Evolutionary conservation across 2,329 filamentous ascomycete species (phyloP).

Genomic region (Tolypocladium capitatum): DNA sequence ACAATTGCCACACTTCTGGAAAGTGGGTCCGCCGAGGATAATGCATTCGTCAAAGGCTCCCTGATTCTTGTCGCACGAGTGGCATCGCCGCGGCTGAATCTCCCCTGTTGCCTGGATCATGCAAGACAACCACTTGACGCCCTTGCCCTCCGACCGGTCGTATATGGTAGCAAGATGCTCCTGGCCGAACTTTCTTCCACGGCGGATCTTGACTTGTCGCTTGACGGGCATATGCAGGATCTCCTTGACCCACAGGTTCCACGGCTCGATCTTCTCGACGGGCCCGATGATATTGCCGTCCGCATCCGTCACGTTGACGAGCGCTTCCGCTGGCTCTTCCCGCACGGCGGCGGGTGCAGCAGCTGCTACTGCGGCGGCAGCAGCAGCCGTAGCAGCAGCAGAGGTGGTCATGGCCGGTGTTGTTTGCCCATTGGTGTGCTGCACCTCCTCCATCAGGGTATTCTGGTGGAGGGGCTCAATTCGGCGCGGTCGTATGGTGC

Average conservation of each 20-base stretch:
- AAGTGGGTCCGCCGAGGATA: constrained; percentile 25
- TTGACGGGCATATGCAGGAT: constrained; percentile 24
- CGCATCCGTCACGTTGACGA: constrained; percentile 23
- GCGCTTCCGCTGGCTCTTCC: constrained; percentile 4
- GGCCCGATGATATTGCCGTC: constrained; percentile 25
- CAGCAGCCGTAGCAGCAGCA: background rate
- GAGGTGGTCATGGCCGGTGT: background rate
- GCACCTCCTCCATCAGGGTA: constrained; percentile 9
- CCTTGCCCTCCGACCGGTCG: constrained; percentile 26
- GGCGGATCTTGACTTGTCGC: constrained; percentile 27
- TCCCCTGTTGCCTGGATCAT: constrained; percentile 37
- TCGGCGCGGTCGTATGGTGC: background rate
- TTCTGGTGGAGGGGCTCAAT: background rate
- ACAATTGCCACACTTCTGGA: constrained; percentile 37
- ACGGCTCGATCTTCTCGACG: constrained; percentile 21
- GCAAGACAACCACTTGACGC: constrained; percentile 31
- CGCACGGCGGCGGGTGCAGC: background rate
- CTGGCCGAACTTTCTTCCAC: constrained; percentile 25
- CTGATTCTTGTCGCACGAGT: constrained; percentile 26
- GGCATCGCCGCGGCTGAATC: constrained; percentile 24
- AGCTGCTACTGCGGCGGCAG: background rate
- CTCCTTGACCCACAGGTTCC: constrained; percentile 26
- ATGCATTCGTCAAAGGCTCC: constrained; percentile 34
- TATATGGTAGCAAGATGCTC: constrained; percentile 27
- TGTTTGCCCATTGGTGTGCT: constrained; percentile 1